Percentiles rank a stretch among this genome's conserved stretches.
Evolutionary conservation across 768 basidiomycete species (phyloP).

Genomic region (Boletus sp.): DNA sequence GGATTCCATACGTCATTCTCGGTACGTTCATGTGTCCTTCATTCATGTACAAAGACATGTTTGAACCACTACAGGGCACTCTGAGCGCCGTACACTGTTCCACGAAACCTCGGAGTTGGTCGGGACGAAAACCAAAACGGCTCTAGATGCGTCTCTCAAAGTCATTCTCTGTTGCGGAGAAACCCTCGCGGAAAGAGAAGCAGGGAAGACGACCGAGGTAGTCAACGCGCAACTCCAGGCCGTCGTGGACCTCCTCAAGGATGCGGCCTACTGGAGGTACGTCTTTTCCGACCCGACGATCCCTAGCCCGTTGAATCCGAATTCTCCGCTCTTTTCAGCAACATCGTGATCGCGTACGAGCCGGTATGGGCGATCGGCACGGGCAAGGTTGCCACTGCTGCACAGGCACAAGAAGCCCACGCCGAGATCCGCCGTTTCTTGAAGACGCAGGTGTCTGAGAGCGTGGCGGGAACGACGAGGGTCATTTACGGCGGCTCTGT

Average conservation of each 20-base stretch:
- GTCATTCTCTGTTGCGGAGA: conserved; percentile 98
- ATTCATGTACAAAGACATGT: background rate
- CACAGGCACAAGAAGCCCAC: conserved; percentile 94
- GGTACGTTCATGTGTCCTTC: conserved; percentile 42
- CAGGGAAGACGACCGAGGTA: conserved; percentile 70
- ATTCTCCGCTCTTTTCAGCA: conserved; percentile 40
- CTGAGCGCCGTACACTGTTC: conserved; percentile 93
- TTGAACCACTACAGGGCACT: conserved; percentile 66
- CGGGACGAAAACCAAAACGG: conserved; percentile 83
- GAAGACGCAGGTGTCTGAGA: conserved; percentile 55
- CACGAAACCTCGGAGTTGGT: conserved; percentile 81
- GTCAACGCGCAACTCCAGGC: conserved; percentile 81
- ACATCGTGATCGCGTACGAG: conserved; percentile 94
- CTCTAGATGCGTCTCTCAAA: conserved; percentile 68
- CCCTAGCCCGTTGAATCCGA: background rate
- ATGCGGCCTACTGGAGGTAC: conserved; percentile 74
- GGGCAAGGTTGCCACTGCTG: conserved; percentile 88
- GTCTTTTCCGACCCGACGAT: conserved; percentile 17
- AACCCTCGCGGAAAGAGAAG: conserved; percentile 85
- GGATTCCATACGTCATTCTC: conserved; percentile 88
- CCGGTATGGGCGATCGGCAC: conserved; percentile 99
- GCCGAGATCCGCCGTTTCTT: conserved; percentile 78
- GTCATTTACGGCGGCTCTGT: conserved; percentile 98
- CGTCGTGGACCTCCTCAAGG: conserved; percentile 59
- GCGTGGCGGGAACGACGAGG: conserved; percentile 70